Base-by-base conservation (phyloP, 495 filamentous ascomycete species). In the Aspergillus sparsus region DNA sequence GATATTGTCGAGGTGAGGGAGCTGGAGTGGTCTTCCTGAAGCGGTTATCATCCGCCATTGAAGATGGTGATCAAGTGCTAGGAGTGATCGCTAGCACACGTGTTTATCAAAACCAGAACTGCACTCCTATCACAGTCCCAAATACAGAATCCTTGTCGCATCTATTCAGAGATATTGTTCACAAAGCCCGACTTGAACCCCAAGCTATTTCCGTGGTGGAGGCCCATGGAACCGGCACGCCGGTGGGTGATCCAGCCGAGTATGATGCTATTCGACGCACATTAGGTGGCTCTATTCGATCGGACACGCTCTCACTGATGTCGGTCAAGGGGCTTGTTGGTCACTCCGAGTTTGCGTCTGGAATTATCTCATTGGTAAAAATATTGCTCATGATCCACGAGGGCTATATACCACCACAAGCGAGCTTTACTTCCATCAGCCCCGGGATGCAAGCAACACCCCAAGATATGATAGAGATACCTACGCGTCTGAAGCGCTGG, bases 1-100 rank as follows among this genome's bases (percentile, higher is more conserved):
- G 88, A 0, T 91, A 90, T 67, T 88, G 85, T 66, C 80, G 88
- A 49, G 83, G 79, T 2, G 88, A 91, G 53, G 82, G 78, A 18
- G 82, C 77, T 16, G 88, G 81, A 0, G 78, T 84, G 6, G 77
- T 91, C 15, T 70, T 88, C 7, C 71, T 90, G n/a, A 89, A 89
- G 71, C 74, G 77, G 1, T 74, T 89, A 0, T 74, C 81, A 6
- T 78, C 82, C 65, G 88, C 87, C 0, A 46, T 85, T 32, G 72
- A 72, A 0, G 80, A 88, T 46, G 79, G 83, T 5, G 85, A 90
- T 65, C 70, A 77, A 27, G 79, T 91, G 46, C 75, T 86, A 5
- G 87, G 74, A 4, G 82, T 89, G 18, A 82, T 90, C 16, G 33
- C 31, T 0, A 65, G 56, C 2, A 53, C 65, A 1, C 60, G 63